These are phyloP conservation scores for Plectranthus barbatus DNA, from an alignment of 257 asterid genomes.

Conservation along the genomic window DNA sequence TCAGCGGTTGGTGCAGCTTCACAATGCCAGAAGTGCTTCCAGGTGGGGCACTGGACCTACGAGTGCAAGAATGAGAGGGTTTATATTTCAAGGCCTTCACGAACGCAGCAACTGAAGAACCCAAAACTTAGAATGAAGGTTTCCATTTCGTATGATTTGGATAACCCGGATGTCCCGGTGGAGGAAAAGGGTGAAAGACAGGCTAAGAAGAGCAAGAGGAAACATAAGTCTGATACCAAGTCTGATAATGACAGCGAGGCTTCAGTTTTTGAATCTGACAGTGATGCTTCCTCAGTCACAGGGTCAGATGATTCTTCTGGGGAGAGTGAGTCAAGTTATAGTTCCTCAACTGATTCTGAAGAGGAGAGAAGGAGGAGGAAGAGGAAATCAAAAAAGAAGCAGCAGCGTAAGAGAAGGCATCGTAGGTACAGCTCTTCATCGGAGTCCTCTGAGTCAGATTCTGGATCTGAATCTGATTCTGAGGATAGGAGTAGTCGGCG, in stretches of 20 bases:
- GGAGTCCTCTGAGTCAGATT: constrained; percentile 66
- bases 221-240: constrained; percentile 58
- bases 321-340: constrained; percentile 56
- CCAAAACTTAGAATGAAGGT: constrained; percentile 79
- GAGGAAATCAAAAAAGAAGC: constrained; percentile 61
- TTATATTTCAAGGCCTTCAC: constrained; percentile 79
- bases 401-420: constrained; percentile 55
- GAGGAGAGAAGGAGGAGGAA: constrained; percentile 89
- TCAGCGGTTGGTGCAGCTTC: constrained; percentile 44
- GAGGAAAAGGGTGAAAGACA: constrained; percentile 39
- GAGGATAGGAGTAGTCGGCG: constrained; percentile 61
- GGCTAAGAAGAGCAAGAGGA: constrained; percentile 72
- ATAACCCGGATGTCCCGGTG: constrained; percentile 40
- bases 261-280: constrained; percentile 77
- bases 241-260: constrained; percentile 79
- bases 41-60: constrained; percentile 88
- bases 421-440: constrained; percentile 56
- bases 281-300: constrained; percentile 50
- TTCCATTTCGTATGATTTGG: constrained; percentile 56
- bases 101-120: constrained; percentile 83
- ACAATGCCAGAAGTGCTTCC: constrained; percentile 89
- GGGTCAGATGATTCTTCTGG: constrained; percentile 67
- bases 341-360: constrained; percentile 77
- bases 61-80: constrained; percentile 94
- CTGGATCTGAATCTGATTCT: constrained; percentile 80